phyloP scores from a whole-genome alignment of 257 asterid species.

The Forsythia suspensa region DNA sequence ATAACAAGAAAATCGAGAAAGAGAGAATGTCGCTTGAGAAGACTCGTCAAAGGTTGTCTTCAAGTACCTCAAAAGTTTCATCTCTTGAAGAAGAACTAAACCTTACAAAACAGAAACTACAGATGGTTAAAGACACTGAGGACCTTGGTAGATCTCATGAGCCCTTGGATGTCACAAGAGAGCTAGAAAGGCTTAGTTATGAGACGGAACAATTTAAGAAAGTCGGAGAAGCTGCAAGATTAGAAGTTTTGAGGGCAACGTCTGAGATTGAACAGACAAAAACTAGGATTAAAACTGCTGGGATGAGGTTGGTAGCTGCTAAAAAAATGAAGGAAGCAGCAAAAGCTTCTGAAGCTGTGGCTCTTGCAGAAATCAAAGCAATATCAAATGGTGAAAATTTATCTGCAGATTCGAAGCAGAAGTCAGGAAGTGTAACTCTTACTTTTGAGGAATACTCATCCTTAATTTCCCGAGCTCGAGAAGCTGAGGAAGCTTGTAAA shows the following conservation, averaged over 20 bases:
- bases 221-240: constrained; percentile 43
- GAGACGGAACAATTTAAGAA: constrained; percentile 44
- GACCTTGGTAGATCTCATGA: constrained; percentile 4
- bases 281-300: constrained; percentile 38
- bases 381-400: constrained; percentile 27
- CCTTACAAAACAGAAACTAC: constrained; percentile 30
- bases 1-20: constrained; percentile 42
- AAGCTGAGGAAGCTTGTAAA: constrained; percentile 38
- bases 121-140: constrained; percentile 19
- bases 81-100: constrained; percentile 39
- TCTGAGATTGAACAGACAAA: constrained; percentile 42
- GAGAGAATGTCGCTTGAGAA: constrained; percentile 44
- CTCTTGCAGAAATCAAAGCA: constrained; percentile 49
- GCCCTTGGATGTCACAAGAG: constrained; percentile 28
- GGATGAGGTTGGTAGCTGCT: constrained; percentile 44
- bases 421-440: constrained; percentile 33
- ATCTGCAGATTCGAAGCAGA: constrained; percentile 1
- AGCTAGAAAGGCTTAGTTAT: constrained; percentile 37
- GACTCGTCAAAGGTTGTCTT: constrained; percentile 40
- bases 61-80: constrained; percentile 27
- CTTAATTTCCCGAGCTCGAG: constrained; percentile 35
- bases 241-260: constrained; percentile 35
- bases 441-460: constrained; percentile 40
- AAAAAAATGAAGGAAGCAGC: constrained; percentile 54
- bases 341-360: constrained; percentile 46